Percentiles rank a stretch among this genome's conserved stretches.
These are phyloP conservation scores for Paramecium biaurelia DNA, from an alignment of 73 alveolate species.

Conservation along the genomic window DNA sequence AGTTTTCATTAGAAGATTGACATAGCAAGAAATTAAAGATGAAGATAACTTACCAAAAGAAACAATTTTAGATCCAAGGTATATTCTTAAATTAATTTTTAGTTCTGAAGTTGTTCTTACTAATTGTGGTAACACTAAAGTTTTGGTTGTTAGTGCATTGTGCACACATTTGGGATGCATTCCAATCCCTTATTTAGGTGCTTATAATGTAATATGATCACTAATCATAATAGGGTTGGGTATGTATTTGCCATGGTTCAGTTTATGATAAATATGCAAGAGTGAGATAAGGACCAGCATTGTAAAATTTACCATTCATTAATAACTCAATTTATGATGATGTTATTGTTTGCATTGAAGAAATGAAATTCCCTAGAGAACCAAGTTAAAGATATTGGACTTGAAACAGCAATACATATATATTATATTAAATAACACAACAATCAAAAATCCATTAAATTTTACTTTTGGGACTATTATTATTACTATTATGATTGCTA, in stretches of 20 bases:
- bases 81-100: neutral
- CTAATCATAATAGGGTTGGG: conserved; percentile 73
- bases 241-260: conserved; percentile 94
- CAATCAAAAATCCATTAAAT: neutral
- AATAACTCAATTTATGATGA: conserved; percentile 83
- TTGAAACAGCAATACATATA: conserved; percentile 24
- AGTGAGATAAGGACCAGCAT: conserved; percentile 93
- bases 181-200: conserved; percentile 94
- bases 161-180: conserved; percentile 95
- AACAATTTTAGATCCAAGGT: conserved; percentile 75
- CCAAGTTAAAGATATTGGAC: conserved; percentile 72
- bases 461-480: neutral
- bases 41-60: conserved; percentile 74
- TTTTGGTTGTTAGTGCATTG: conserved; percentile 86
- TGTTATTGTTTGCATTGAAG: conserved; percentile 83
- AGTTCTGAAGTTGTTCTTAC: conserved; percentile 76
- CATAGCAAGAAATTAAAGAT: conserved; percentile 79
- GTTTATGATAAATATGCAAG: conserved; percentile 92
- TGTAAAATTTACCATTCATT: conserved; percentile 80
- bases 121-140: conserved; percentile 84
- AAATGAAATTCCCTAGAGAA: conserved; percentile 86
- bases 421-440: neutral
- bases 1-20: conserved; percentile 88
- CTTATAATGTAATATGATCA: conserved; percentile 62
- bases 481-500: neutral